Evolutionary conservation across 139 green algal genomes (phyloP).

Genomic region (Limnomonas spitsbergensis): DNA sequence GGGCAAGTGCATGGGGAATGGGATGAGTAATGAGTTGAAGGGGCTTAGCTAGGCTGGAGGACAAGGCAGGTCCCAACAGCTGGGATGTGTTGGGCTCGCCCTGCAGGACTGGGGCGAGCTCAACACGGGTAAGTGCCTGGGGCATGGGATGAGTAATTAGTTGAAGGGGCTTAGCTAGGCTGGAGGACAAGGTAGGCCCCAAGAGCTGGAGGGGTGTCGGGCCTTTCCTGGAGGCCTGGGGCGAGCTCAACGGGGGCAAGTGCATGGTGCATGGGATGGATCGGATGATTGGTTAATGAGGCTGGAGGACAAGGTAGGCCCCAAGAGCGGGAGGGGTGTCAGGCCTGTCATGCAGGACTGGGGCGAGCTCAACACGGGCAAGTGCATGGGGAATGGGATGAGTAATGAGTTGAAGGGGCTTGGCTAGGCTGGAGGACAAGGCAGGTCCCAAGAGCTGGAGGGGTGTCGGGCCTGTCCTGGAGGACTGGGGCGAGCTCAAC

Average conservation of each 20-base stretch:
- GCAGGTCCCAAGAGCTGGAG: conserved; percentile 61
- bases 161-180: conserved; percentile 36
- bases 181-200: conserved; percentile 38
- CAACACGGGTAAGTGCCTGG: conserved; percentile 79
- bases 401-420: conserved; percentile 41
- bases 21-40: too few relatives aligned
- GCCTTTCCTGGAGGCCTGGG: conserved; percentile 77
- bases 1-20: too few relatives aligned
- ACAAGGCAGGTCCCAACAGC: conserved; percentile 38
- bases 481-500: conserved; percentile 90
- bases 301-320: conserved; percentile 34
- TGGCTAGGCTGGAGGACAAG: conserved; percentile 35
- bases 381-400: too few relatives aligned
- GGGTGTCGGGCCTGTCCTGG: conserved; percentile 51
- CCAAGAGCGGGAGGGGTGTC: conserved; percentile 68
- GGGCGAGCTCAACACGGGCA: conserved; percentile 83
- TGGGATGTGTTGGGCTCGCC: conserved; percentile 67
- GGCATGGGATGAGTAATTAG: too few relatives aligned
- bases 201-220: conserved; percentile 70
- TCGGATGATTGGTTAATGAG: too few relatives aligned
- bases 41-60: conserved; percentile 34
- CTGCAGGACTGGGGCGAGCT: conserved; percentile 87
- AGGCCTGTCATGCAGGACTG: conserved; percentile 72
- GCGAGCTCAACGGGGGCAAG: conserved; percentile 80
- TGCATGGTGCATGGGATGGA: too few relatives aligned